These are phyloP conservation scores for Phlebopus sp. DNA, from an alignment of 1,284 basidiomycete species.

Conservation along the genomic window DNA sequence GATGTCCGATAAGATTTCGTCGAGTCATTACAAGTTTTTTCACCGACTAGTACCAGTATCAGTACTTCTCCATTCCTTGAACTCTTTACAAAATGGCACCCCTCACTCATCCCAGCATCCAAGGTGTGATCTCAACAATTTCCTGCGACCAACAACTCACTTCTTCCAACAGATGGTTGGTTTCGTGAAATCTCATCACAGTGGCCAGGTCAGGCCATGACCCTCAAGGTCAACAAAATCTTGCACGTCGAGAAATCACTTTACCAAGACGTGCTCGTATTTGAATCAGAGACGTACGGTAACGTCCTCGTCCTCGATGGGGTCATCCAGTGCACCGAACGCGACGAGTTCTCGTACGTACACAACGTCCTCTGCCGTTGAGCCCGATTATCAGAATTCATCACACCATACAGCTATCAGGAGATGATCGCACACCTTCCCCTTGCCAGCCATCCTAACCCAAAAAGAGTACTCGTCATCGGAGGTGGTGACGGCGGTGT, in stretches of 20 bases:
- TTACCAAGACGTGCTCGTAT: constrained; percentile 96
- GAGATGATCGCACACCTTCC: constrained; percentile 99
- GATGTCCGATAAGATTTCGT: too few species aligned
- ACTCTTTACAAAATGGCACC: constrained; percentile 22
- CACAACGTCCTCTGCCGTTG: not conserved
- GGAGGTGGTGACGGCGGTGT: constrained; percentile 97
- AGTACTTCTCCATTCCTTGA: too few species aligned
- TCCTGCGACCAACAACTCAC: not conserved
- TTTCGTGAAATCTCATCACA: constrained; percentile 96
- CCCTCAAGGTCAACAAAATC: constrained; percentile 92
- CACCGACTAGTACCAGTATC: too few species aligned
- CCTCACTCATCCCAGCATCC: constrained; percentile 32
- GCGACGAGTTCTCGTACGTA: constrained; percentile 95
- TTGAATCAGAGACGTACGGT: constrained; percentile 92
- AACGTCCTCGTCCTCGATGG: constrained; percentile 97
- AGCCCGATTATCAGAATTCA: not conserved
- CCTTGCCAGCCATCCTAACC: constrained; percentile 93
- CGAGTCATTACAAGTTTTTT: too few species aligned
- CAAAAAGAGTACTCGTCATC: constrained; percentile 93
- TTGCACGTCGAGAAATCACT: constrained; percentile 92
- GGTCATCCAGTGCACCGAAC: constrained; percentile 95
- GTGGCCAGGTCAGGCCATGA: constrained; percentile 98
- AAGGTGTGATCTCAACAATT: constrained; percentile 17
- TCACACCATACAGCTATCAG: constrained; percentile 86
- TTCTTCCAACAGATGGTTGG: constrained; percentile 77